Evolutionary conservation across 495 filamentous ascomycete genomes (phyloP).

Genomic region (Achaetomiella virescens): DNA sequence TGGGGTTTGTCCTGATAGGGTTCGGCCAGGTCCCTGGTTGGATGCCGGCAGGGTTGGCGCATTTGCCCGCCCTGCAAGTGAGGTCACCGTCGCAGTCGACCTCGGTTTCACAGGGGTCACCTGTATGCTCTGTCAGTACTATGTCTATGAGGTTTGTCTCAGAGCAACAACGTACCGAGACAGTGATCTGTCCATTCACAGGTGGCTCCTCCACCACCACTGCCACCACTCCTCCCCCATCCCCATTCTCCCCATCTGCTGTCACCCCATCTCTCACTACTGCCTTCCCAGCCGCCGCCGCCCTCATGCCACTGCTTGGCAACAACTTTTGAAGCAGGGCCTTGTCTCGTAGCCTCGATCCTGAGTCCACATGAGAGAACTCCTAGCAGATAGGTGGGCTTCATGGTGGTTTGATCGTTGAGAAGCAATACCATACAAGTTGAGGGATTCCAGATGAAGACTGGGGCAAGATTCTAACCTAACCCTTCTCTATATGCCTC

Average conservation of each 20-base stretch:
- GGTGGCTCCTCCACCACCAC: not conserved
- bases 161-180: slow-evolving; percentile 13
- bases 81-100: slow-evolving; percentile 22
- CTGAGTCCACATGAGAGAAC: not conserved
- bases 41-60: slow-evolving; percentile 6
- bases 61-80: slow-evolving; percentile 9
- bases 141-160: too few relatives aligned
- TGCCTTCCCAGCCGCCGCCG: not conserved
- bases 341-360: not conserved
- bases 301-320: slow-evolving; percentile 7
- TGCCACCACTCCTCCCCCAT: not conserved
- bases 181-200: slow-evolving; percentile 26
- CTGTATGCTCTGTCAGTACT: slow-evolving; percentile 5
- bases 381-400: slow-evolving; percentile 1
- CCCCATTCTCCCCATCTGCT: too few relatives aligned
- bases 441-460: too few relatives aligned
- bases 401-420: too few relatives aligned
- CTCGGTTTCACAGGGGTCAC: slow-evolving; percentile 19
- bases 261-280: too few relatives aligned
- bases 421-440: too few relatives aligned
- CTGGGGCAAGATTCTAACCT: too few relatives aligned
- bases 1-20: not conserved
- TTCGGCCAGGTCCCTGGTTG: not conserved
- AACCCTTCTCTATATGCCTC: too few relatives aligned
- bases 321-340: not conserved